Percentiles rank a stretch among this genome's conserved stretches.
Conservation (phyloP, 2,329 filamentous ascomycete genomes). For the Phialocephala subalpina region DNA sequence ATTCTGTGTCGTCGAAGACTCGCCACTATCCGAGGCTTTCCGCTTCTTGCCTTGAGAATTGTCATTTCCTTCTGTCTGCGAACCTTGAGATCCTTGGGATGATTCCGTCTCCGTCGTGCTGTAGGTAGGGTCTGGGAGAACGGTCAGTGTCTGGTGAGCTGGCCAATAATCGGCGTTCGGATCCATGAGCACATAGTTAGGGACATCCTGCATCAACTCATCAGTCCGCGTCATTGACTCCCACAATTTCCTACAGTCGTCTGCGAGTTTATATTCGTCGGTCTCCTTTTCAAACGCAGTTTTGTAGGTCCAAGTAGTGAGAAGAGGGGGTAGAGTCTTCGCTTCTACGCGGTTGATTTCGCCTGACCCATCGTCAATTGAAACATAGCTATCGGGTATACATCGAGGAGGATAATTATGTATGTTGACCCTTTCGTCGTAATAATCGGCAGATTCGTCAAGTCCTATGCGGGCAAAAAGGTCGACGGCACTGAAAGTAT, state of each 20-base stretch:
- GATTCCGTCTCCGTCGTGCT: background rate
- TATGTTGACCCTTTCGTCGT: background rate
- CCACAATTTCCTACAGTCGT: background rate
- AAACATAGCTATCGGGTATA: background rate
- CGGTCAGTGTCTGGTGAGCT: background rate
- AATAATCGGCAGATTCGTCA: slow-evolving; percentile 5
- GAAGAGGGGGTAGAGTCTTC: background rate
- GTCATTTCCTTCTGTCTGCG: background rate
- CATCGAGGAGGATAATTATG: background rate
- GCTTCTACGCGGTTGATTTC: background rate
- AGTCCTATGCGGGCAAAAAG: slow-evolving; percentile 25
- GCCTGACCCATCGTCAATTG: background rate
- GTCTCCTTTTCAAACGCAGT: too few relatives aligned
- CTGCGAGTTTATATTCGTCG: background rate
- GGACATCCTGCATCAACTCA: background rate
- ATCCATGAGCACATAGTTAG: background rate
- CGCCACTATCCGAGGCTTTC: background rate
- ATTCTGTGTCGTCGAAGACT: background rate
- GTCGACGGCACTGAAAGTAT: slow-evolving; percentile 23
- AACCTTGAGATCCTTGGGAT: too few relatives aligned
- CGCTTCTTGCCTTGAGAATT: background rate
- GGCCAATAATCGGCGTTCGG: background rate
- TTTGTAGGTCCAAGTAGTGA: background rate
- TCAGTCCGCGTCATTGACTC: background rate
- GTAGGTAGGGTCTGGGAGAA: background rate